A percentile compares a stretch with the other conserved stretches of the same genome.
phyloP scores from a whole-genome alignment of 2,329 filamentous ascomycete genomes.

The Trematosphaeria pertusa region DNA sequence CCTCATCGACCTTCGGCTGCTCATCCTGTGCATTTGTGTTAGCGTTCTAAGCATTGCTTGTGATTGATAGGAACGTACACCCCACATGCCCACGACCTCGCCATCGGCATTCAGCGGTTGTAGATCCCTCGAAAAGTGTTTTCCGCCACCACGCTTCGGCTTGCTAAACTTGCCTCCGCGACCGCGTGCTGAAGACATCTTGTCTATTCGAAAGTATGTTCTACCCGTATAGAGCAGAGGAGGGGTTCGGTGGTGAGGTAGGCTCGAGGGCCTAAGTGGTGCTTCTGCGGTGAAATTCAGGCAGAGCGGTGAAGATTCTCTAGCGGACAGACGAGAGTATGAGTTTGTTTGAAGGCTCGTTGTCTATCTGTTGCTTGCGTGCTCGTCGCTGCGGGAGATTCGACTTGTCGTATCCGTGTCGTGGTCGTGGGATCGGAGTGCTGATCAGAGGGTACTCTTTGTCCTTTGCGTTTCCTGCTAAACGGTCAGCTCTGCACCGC shows the following conservation, averaged over 20 bases:
- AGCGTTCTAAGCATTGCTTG: conserved; percentile 13
- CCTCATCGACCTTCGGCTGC: conserved; percentile 60
- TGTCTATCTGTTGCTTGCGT: no score
- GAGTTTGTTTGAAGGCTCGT: no score
- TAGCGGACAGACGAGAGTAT: no score
- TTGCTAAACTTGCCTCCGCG: conserved; percentile 95
- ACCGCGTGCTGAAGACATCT: conserved; percentile 68
- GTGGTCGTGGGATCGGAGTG: no score
- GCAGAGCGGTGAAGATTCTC: no score
- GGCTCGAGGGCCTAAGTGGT: no score
- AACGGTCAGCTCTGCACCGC: background rate
- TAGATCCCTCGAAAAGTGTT: conserved; percentile 92
- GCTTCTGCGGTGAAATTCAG: no score
- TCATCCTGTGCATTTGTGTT: conserved; percentile 35
- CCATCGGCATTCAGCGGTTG: conserved; percentile 88
- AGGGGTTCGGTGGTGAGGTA: no score
- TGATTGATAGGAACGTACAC: conserved; percentile 56
- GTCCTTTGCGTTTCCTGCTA: background rate
- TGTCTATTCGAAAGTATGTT: conserved; percentile 24
- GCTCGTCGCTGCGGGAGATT: no score
- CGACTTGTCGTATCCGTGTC: no score
- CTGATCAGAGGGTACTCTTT: background rate
- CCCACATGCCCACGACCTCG: conserved; percentile 89
- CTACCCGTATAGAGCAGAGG: background rate
- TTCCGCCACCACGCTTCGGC: conserved; percentile 90